A percentile compares a stretch with the other conserved stretches of the same genome.
Evolutionary conservation across 208 protist genomes (phyloP).

Genomic region (Spongospora subterranea): DNA sequence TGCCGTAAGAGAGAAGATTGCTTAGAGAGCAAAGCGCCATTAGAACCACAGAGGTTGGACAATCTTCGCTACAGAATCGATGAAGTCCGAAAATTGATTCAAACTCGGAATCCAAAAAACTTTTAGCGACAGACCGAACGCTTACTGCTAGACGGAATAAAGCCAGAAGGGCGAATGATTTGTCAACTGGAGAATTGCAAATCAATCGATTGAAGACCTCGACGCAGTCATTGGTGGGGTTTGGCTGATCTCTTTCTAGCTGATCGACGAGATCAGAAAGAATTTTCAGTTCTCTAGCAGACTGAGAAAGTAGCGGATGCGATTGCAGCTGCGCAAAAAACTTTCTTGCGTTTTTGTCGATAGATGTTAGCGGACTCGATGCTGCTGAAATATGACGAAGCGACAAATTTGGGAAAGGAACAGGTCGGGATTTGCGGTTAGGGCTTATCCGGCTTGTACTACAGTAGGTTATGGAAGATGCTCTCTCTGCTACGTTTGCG

Average conservation of each 20-base stretch:
- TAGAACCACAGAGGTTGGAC: not conserved
- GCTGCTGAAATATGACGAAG: not conserved
- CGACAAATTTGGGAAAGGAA: not conserved
- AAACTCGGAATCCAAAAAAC: not conserved
- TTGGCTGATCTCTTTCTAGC: not conserved
- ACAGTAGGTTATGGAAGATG: not conserved
- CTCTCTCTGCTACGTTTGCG: not conserved
- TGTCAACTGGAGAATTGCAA: not conserved
- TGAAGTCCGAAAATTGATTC: not conserved
- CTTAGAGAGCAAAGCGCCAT: slow-evolving; percentile 1
- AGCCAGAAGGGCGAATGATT: slow-evolving; percentile 20
- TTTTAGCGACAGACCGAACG: not conserved
- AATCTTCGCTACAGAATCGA: not conserved
- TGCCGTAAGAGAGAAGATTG: slow-evolving; percentile 20
- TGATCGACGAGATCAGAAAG: not conserved
- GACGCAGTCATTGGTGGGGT: not conserved
- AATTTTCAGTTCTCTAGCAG: not conserved
- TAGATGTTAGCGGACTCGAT: not conserved
- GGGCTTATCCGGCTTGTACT: not conserved
- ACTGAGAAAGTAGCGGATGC: not conserved
- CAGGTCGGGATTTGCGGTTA: not conserved
- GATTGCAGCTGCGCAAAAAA: slow-evolving; percentile 25
- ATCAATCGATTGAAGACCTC: slow-evolving; percentile 6
- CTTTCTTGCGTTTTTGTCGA: slow-evolving; percentile 31
- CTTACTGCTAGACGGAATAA: slow-evolving; percentile 7